A percentile compares a stretch with the other conserved stretches of the same genome.
These are phyloP conservation scores for Castanospermum australe DNA, from an alignment of 306 rosid genomes.

Conservation along the genomic window DNA sequence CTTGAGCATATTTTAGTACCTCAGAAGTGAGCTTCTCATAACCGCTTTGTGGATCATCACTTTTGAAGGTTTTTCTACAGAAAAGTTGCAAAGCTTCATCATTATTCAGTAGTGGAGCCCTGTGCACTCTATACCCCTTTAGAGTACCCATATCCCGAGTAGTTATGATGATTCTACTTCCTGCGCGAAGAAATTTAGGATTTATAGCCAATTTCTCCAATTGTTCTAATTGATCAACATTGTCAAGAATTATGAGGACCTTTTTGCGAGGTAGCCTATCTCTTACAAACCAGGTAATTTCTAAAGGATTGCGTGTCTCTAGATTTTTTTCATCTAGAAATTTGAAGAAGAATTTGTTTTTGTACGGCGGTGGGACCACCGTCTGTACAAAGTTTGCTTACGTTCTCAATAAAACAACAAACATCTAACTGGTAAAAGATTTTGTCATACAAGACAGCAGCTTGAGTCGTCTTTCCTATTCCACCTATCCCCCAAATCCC, in stretches of 20 bases:
- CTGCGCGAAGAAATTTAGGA: background rate
- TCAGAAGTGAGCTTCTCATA: background rate
- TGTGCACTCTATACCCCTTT: background rate
- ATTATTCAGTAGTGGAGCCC: background rate
- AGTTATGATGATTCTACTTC: constrained; percentile 25
- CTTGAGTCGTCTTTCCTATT: constrained; percentile 20
- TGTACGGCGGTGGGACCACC: background rate
- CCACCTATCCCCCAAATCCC: constrained; percentile 30
- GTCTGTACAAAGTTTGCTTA: background rate
- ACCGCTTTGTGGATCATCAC: background rate
- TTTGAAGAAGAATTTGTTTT: constrained; percentile 12
- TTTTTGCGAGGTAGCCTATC: background rate
- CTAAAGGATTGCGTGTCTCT: background rate
- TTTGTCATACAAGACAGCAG: background rate
- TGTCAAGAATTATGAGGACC: constrained; percentile 20
- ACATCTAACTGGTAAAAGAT: constrained; percentile 19
- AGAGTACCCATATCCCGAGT: constrained; percentile 9
- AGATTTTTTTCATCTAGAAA: background rate
- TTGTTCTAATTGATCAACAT: constrained; percentile 17
- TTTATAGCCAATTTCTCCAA: background rate
- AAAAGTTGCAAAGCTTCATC: background rate
- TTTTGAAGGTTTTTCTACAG: background rate
- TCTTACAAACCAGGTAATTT: background rate
- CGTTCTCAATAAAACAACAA: constrained; percentile 4
- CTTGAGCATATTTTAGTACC: background rate